phyloP scores from a whole-genome alignment of 208 protist species.

The Trypanosoma theileri region DNA sequence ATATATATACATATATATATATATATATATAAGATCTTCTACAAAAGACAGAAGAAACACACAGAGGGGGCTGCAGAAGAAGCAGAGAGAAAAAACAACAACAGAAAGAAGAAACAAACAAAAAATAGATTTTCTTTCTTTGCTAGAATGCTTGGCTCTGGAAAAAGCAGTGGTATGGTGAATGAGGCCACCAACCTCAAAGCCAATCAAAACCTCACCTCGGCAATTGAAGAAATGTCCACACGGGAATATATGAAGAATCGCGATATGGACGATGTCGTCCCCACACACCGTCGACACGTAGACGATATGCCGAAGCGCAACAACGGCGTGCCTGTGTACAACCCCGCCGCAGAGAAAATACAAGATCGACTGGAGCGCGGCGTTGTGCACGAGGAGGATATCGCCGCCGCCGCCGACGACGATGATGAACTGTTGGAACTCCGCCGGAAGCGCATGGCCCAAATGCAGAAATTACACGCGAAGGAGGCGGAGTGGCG shows the following conservation, averaged over 20 bases:
- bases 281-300: conserved; percentile 78
- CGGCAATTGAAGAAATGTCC: conserved; percentile 81
- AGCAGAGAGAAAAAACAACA: conserved; percentile 16
- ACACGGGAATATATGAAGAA: conserved; percentile 64
- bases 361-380: conserved; percentile 21
- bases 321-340: conserved; percentile 55
- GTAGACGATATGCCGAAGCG: conserved; percentile 27
- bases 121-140: not conserved
- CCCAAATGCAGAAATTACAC: conserved; percentile 48
- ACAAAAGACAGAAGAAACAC: conserved; percentile 4
- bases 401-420: conserved; percentile 16
- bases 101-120: conserved; percentile 12
- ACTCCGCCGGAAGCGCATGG: conserved; percentile 71
- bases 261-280: conserved; percentile 73
- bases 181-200: conserved; percentile 91
- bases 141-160: conserved; percentile 72
- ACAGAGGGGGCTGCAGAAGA: not conserved
- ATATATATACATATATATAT: conserved; percentile 15
- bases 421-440: conserved; percentile 81
- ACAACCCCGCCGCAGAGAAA: conserved; percentile 73
- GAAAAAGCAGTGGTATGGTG: conserved; percentile 83
- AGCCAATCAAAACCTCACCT: conserved; percentile 85
- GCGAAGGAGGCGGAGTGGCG: conserved; percentile 78
- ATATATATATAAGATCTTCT: conserved; percentile 17
- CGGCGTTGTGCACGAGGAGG: conserved; percentile 14